Conservation (phyloP, 2,329 filamentous ascomycete genomes). For the Fonsecaea erecta region DNA sequence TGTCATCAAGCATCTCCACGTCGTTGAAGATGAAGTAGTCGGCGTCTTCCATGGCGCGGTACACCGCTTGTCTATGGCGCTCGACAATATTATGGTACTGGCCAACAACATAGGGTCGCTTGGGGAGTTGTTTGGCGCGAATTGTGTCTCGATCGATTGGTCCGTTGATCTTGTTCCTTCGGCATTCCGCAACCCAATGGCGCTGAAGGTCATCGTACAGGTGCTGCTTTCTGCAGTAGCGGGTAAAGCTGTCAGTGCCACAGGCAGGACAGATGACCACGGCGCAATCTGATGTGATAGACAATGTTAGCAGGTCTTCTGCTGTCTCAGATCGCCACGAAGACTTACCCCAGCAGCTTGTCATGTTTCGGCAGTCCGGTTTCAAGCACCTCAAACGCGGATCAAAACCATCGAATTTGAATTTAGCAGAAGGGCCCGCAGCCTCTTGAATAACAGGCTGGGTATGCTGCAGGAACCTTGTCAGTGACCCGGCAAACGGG, state of each 20-base stretch:
- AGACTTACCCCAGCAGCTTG: slow-evolving; percentile 37
- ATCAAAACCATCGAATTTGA: slow-evolving; percentile 56
- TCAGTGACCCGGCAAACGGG: neutral
- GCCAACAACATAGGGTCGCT: slow-evolving; percentile 28
- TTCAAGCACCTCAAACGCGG: slow-evolving; percentile 45
- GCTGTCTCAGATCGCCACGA: neutral
- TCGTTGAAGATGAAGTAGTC: slow-evolving; percentile 37
- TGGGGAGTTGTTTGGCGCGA: slow-evolving; percentile 19
- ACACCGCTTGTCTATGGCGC: slow-evolving; percentile 40
- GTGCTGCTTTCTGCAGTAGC: slow-evolving; percentile 48
- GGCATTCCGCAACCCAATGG: slow-evolving; percentile 43
- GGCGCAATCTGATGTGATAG: slow-evolving; percentile 39
- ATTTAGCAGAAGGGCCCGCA: neutral
- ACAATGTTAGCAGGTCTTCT: neutral
- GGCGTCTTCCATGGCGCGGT: slow-evolving; percentile 29
- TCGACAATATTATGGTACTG: slow-evolving; percentile 43
- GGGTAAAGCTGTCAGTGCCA: slow-evolving; percentile 45
- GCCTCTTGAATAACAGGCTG: neutral
- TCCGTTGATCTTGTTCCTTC: slow-evolving; percentile 18
- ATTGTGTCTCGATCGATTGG: slow-evolving; percentile 32
- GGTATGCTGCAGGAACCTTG: neutral
- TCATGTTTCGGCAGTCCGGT: slow-evolving; percentile 40
- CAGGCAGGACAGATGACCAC: slow-evolving; percentile 48
- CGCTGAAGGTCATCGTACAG: slow-evolving; percentile 43
- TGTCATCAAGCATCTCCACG: slow-evolving; percentile 18